Base-by-base conservation (phyloP, 768 basidiomycete species). In the Tylopilus rubrobrunneus region DNA sequence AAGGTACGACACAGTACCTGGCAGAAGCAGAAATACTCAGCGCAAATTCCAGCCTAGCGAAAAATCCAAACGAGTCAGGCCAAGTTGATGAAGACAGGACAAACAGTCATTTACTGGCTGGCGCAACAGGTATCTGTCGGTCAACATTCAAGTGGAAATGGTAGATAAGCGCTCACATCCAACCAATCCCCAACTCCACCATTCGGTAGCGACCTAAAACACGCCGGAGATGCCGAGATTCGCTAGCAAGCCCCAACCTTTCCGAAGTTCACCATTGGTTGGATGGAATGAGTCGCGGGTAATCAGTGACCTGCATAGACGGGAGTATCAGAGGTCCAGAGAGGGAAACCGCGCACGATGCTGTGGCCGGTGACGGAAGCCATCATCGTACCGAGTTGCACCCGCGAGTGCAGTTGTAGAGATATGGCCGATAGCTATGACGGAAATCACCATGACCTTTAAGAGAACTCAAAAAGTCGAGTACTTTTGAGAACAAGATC, bases 151-250 rank as follows among this genome's bases (percentile, higher is more conserved):
- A 15, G 15, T 43, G 21, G 43, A 17, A 33, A 44, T 0, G n/a
- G 2, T 11, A 12, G 27, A 45, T 19, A 41, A 19, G n/a, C 7
- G 62, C 68, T 59, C 51, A 69, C 68, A 73, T 21, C 85, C 86
- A 31, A 89, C 71, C 8, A 92, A 78, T 71, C 96, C 94, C 96
- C 96, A 96, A 36, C 88, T 86, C 93, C 95, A 98, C 96, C 95
- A 98, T 70, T 97, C 96, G 5, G 83, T 84, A 1, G 90, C 91
- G 4, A 83, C 86, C 68, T 92, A 92, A 1, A 84, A 51, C 21
- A 92, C 83, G 10, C 96, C 94, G 9, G 89, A 89, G 4, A 95
- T 62, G 0, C 95, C 92, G 0, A 98, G 77, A 41, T 80, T 82
- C 5, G 86, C 75, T 40, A 98, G 68, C 8, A 88, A 70, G 1